Evolutionary conservation across 2,329 filamentous ascomycete genomes (phyloP), one percentile per base, ranked within the genome.

Genomic region (Periconia sp.): DNA sequence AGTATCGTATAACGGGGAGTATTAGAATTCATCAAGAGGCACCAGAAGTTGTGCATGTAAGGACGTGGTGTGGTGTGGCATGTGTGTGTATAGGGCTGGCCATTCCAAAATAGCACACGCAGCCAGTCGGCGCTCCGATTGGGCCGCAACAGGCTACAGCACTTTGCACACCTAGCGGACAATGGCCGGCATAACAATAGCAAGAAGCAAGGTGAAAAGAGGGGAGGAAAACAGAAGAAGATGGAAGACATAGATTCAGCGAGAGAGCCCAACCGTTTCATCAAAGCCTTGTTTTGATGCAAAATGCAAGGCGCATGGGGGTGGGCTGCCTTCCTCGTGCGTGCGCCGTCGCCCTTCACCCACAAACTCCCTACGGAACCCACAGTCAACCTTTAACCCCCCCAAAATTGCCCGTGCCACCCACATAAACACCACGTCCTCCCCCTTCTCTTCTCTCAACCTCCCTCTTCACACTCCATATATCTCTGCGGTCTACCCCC

Each of bases 381-480:
- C 33, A 37, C 33, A 37, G 6, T 14, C 6, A 37, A 37, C 33
- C 33, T 37, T 37, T n/a, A 11, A 37, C 10, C 33, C 11, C 31
- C 33, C 33, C 33, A 37, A 37, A 37, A 37, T 37, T 37, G 15
- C 33, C 33, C 33, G 33, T n/a, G 33, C 33, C 33, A 14, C 33
- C 23, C 23, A 27, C 23, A 27, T 27, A 27, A n/a, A 37, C 33
- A 37, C 11, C 33, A 37, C 33, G 5, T 27, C 23, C 8, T 8
- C 23, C 8, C 23, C 23, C 23, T 11, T 14, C 33, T 37, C 33
- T 37, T 37, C 55, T 50, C 35, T 47, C 56, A 51, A 51, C 57
- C 48, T 49, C 37, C 47, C 53, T 57, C 56, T 52, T 52, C 49
- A 49, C 47, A 45, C 7, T 45, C n/a, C 6, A 31, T 9, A 37